Conservation (phyloP, 305 asterid genomes). For the Ilex paraguariensis region DNA sequence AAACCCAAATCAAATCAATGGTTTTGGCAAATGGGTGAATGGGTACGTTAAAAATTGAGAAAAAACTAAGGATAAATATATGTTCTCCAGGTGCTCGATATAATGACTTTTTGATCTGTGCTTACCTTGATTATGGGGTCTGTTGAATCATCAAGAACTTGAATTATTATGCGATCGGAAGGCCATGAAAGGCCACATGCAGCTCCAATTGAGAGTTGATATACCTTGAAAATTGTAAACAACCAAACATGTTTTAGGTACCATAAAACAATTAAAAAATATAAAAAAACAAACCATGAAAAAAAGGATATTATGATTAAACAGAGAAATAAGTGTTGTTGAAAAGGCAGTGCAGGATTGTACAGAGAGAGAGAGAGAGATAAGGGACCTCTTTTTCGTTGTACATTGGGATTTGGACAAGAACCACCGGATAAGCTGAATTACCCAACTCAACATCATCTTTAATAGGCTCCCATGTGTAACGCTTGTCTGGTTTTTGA, state of each 20-base stretch:
- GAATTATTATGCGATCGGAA: constrained; percentile 64
- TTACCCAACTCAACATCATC: constrained; percentile 62
- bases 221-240: constrained; percentile 31
- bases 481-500: constrained; percentile 39
- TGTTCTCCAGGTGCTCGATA: too few species aligned
- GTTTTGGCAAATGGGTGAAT: too few species aligned
- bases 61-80: too few species aligned
- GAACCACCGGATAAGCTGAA: constrained; percentile 57
- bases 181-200: constrained; percentile 95
- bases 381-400: constrained; percentile 59
- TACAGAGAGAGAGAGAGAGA: background rate
- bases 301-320: background rate
- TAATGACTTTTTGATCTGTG: too few species aligned
- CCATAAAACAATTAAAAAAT: background rate
- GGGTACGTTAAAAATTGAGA: too few species aligned
- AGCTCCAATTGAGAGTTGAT: constrained; percentile 83
- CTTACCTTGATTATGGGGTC: constrained; percentile 56
- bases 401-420: constrained; percentile 79
- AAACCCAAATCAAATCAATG: too few species aligned
- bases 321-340: background rate
- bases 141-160: constrained; percentile 89
- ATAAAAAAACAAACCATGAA: background rate
- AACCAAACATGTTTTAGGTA: too few species aligned
- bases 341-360: background rate
- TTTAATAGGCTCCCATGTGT: constrained; percentile 56